Conservation (phyloP, 768 basidiomycete genomes). For the Russula sp. region DNA sequence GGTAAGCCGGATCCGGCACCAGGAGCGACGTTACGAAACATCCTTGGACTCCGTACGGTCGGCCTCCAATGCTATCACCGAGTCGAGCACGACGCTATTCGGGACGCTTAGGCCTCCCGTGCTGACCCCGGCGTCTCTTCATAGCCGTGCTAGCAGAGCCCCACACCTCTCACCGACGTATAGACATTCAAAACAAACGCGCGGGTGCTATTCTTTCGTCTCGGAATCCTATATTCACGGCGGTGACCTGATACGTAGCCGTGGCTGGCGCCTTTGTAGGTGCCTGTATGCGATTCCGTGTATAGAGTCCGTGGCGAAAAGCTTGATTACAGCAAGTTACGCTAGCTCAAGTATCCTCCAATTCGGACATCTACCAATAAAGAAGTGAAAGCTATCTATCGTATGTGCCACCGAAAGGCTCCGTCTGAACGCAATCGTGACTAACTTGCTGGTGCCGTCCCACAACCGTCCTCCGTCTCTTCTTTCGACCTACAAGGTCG, state of each 20-base stretch:
- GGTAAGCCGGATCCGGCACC: no score
- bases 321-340: background rate
- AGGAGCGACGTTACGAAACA: no score
- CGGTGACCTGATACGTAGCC: no score
- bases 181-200: background rate
- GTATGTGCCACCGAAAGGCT: no score
- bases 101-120: no score
- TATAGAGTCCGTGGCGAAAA: no score
- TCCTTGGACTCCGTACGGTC: no score
- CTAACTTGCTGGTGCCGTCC: constrained; percentile 34
- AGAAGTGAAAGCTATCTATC: background rate
- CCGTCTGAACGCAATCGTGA: background rate
- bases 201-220: background rate
- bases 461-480: constrained; percentile 64
- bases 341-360: background rate
- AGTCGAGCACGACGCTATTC: no score
- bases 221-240: background rate
- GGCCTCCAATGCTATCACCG: no score
- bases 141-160: background rate
- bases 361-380: background rate
- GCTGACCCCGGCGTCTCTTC: background rate
- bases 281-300: no score
- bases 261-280: no score
- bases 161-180: background rate
- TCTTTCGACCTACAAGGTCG: constrained; percentile 52